phyloP scores from a whole-genome alignment of 2,329 filamentous ascomycete species.

The Cryphonectria naterciae region DNA sequence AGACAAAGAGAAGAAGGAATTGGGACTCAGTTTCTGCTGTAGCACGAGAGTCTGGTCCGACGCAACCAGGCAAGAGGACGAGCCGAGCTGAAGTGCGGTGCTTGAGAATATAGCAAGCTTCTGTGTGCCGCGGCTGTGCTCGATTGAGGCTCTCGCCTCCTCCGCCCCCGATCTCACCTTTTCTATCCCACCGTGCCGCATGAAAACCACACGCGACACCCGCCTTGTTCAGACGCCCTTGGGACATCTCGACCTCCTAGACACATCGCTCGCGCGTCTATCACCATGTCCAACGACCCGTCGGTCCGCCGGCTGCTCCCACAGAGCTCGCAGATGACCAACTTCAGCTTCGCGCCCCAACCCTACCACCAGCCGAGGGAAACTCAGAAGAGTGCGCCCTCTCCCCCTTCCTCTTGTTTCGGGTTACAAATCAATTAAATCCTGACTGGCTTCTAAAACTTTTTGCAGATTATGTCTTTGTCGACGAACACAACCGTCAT shows the following conservation, averaged over 20 bases:
- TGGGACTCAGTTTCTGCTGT: neutral
- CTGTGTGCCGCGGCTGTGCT: conserved; percentile 5
- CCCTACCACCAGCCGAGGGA: conserved; percentile 66
- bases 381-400: conserved; percentile 78
- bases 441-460: conserved; percentile 39
- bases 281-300: conserved; percentile 65
- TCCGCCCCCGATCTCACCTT: conserved; percentile 16
- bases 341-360: conserved; percentile 74
- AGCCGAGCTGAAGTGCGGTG: conserved; percentile 8
- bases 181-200: neutral
- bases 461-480: conserved; percentile 89
- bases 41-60: conserved; percentile 5
- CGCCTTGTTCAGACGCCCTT: conserved; percentile 11
- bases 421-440: neutral
- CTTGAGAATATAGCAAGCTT: conserved; percentile 10
- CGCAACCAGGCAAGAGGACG: conserved; percentile 1
- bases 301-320: conserved; percentile 65
- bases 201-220: conserved; percentile 5
- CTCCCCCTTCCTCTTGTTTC: neutral
- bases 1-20: neutral
- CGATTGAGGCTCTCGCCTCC: conserved; percentile 21
- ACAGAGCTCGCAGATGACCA: conserved; percentile 71
- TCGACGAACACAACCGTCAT: conserved; percentile 97
- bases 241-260: neutral
- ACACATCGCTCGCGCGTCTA: conserved; percentile 16